Conservation (phyloP, 2,329 filamentous ascomycete species). For the Microdochium nivale region DNA sequence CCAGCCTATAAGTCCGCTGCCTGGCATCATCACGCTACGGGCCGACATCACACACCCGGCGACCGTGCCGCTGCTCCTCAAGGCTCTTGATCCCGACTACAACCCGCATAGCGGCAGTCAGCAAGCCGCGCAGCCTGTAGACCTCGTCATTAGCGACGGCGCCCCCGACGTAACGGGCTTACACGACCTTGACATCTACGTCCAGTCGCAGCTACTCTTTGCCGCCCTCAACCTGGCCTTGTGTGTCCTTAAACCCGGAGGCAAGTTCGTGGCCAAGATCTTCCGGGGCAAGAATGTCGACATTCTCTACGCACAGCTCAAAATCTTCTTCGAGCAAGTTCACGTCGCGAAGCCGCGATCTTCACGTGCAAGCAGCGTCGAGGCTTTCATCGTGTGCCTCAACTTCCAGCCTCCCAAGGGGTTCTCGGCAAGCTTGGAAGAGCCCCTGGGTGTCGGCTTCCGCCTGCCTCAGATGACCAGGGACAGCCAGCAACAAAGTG, state of each 20-base stretch:
- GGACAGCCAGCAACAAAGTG: conserved; percentile 28
- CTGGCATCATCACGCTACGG: conserved; percentile 84
- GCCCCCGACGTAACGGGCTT: conserved; percentile 94
- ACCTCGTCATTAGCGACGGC: conserved; percentile 90
- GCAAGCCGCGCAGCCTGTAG: conserved; percentile 68
- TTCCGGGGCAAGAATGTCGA: conserved; percentile 95
- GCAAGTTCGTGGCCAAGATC: conserved; percentile 97
- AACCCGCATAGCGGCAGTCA: conserved; percentile 35
- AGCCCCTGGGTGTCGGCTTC: conserved; percentile 60
- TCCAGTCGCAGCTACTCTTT: conserved; percentile 91
- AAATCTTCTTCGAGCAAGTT: conserved; percentile 80
- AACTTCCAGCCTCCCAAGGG: conserved; percentile 75
- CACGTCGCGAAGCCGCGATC: conserved; percentile 89
- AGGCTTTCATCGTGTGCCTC: conserved; percentile 93
- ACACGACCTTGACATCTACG: conserved; percentile 96
- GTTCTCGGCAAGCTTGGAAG: conserved; percentile 67
- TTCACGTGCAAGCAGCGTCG: conserved; percentile 90
- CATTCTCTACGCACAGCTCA: conserved; percentile 85
- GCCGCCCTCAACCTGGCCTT: conserved; percentile 88
- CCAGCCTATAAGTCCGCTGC: conserved; percentile 88
- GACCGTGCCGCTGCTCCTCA: conserved; percentile 81
- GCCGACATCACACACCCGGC: conserved; percentile 97
- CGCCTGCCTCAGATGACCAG: conserved; percentile 41
- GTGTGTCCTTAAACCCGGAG: conserved; percentile 84
- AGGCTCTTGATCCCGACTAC: conserved; percentile 69